Percentiles rank a stretch among this genome's conserved stretches.
Evolutionary conservation across 768 basidiomycete species (phyloP).

Genomic region (Suillus occidentalis): DNA sequence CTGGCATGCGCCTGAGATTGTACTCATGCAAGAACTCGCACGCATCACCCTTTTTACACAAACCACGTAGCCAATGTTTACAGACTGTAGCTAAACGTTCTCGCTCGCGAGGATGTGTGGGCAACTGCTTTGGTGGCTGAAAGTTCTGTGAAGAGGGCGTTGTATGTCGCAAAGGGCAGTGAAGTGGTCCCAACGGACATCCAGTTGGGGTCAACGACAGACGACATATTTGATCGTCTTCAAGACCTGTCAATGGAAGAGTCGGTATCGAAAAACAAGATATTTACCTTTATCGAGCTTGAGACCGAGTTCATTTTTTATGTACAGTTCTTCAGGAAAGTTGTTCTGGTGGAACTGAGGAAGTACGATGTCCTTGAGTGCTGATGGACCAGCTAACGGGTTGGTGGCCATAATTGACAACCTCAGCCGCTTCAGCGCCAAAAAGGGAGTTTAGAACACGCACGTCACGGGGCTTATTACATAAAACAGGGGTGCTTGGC

Average conservation of each 20-base stretch:
- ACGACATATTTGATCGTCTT: slow-evolving; percentile 94
- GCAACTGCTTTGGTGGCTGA: slow-evolving; percentile 79
- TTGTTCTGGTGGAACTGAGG: slow-evolving; percentile 96
- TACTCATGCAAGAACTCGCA: slow-evolving; percentile 99
- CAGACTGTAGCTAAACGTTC: slow-evolving; percentile 91
- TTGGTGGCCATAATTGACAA: slow-evolving; percentile 40
- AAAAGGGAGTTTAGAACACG: not conserved
- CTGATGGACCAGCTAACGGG: slow-evolving; percentile 57
- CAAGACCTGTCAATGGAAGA: not conserved
- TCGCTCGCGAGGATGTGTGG: slow-evolving; percentile 79
- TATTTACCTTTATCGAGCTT: slow-evolving; percentile 88
- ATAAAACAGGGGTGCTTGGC: slow-evolving; percentile 7
- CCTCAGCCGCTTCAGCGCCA: not conserved
- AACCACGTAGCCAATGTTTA: slow-evolving; percentile 97
- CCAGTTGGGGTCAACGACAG: slow-evolving; percentile 78
- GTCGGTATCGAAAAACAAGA: not conserved
- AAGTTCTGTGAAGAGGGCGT: slow-evolving; percentile 87
- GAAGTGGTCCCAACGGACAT: slow-evolving; percentile 87
- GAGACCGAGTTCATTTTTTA: slow-evolving; percentile 80
- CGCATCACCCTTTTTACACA: slow-evolving; percentile 97
- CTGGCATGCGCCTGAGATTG: slow-evolving; percentile 96
- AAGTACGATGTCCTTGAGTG: slow-evolving; percentile 67
- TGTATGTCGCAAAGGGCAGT: slow-evolving; percentile 93
- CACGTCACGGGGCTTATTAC: slow-evolving; percentile 13
- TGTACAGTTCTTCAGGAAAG: slow-evolving; percentile 74